Base-by-base conservation (phyloP, 495 filamentous ascomycete genomes). In the Trichoderma gamsii region DNA sequence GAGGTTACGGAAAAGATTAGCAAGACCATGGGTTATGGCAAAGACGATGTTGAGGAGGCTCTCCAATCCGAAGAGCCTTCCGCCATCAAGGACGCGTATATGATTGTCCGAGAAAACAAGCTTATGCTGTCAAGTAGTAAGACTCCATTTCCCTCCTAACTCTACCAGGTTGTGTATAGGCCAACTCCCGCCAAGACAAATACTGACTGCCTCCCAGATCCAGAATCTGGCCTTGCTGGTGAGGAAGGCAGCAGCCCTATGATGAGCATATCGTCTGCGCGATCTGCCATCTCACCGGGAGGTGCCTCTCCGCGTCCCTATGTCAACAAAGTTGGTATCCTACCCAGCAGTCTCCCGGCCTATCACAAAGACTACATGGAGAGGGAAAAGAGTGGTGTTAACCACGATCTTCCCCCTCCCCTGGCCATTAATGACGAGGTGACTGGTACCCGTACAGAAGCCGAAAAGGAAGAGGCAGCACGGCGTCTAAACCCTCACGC, bases 21-120 rank as follows among this genome's bases (percentile, higher is more conserved):
- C 70, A 92, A 93, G 80, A 97, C 91, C 27, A 97, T 99, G 94
- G 95, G 95, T 66, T 99, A 99, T 76, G 92, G 87, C 27, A 92
- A 91, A 74, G 89, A 93, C 44, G 95, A 99, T 79, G 95, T 99
- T 46, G 90, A 96, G 76, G 94, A 97, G 74, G 94, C 95, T 43
- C 81, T 99, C 66, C 88, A 89, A 70, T 91, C 91, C 67, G 87
- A 96, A 63, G 95, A 99, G 74, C 94, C 95, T 46, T 97, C 92
- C 69, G 93, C 96, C 16, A 97, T 99, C 80, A 99, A 99, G 76
- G 95, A 99, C 82, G 95, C 95, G 16, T 99, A 98, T 77, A 88
- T 96, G 78, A 98, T 99, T 73, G 92, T 98, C 41, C 87, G 93
- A 64, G 95, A 99, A 79, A 98, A 99, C 77, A 93, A 97, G 76